Evolutionary conservation across 805 yeast species (phyloP).

Genomic region (Starmera amethionina): DNA sequence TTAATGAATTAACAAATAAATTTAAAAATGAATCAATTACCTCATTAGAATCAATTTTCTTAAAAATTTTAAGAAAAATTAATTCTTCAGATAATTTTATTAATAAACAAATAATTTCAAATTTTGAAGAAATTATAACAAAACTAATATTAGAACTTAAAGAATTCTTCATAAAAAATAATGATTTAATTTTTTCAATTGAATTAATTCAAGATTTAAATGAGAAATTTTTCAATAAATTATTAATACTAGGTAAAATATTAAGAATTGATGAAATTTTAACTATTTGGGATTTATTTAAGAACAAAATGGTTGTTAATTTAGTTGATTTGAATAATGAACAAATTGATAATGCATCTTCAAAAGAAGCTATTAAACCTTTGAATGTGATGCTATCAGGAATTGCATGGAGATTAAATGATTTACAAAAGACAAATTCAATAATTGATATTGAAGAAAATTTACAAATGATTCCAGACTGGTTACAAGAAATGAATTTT

Average conservation of each 20-base stretch:
- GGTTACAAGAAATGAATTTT: constrained; percentile 6
- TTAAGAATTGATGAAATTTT: constrained; percentile 6
- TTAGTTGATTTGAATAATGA: constrained; percentile 2
- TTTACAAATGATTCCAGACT: constrained; percentile 6
- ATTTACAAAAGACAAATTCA: constrained; percentile 8
- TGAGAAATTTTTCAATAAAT: constrained; percentile 11
- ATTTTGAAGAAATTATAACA: constrained; percentile 5
- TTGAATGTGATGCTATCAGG: constrained; percentile 11
- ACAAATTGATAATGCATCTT: background rate
- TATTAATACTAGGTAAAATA: constrained; percentile 9
- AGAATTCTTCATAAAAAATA: background rate
- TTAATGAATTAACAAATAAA: constrained; percentile 7
- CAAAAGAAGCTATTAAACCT: background rate
- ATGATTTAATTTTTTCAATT: too few relatives aligned
- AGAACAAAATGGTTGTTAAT: constrained; percentile 3
- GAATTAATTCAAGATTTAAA: constrained; percentile 1
- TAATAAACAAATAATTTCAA: constrained; percentile 4
- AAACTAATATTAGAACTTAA: constrained; percentile 9
- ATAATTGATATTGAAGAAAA: constrained; percentile 11
- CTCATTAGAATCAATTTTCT: constrained; percentile 1
- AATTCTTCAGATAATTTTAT: constrained; percentile 2
- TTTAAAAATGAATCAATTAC: constrained; percentile 12
- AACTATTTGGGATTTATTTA: constrained; percentile 6
- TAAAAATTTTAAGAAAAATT: constrained; percentile 2
- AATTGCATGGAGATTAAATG: constrained; percentile 10